phyloP scores from a whole-genome alignment of 495 filamentous ascomycete genomes.

The Trichocladium uniseriatum region DNA sequence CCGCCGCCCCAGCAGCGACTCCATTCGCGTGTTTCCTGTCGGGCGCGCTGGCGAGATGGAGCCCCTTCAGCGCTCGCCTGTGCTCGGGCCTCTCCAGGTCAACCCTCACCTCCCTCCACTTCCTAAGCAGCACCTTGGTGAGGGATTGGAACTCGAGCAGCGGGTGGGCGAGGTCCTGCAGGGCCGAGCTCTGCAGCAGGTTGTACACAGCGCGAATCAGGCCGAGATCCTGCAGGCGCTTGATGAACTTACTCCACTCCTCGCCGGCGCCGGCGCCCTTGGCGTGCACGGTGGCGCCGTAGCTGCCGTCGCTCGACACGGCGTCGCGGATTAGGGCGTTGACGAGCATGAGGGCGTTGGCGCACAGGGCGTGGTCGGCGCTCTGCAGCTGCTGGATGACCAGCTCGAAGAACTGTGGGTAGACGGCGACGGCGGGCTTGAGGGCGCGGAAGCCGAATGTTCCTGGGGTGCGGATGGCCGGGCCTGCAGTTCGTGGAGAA shows the following conservation, averaged over 20 bases:
- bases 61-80: slow-evolving; percentile 70
- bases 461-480: slow-evolving; percentile 36
- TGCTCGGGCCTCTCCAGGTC: slow-evolving; percentile 85
- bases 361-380: slow-evolving; percentile 92
- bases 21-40: slow-evolving; percentile 39
- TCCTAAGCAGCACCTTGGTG: slow-evolving; percentile 80
- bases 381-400: slow-evolving; percentile 81
- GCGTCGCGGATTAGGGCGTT: slow-evolving; percentile 93
- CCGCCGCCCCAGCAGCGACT: slow-evolving; percentile 8
- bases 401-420: slow-evolving; percentile 91
- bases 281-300: slow-evolving; percentile 25
- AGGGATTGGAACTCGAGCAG: slow-evolving; percentile 90
- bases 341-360: slow-evolving; percentile 88
- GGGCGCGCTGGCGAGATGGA: slow-evolving; percentile 75
- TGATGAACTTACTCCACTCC: slow-evolving; percentile 96
- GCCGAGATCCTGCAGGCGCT: slow-evolving; percentile 82
- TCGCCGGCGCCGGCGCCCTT: slow-evolving; percentile 38
- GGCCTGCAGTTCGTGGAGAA: neutral
- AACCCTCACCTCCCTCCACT: slow-evolving; percentile 80
- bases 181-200: slow-evolving; percentile 84
- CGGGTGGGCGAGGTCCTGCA: slow-evolving; percentile 91
- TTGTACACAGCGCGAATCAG: slow-evolving; percentile 84
- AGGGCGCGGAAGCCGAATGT: slow-evolving; percentile 79
- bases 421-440: slow-evolving; percentile 80
- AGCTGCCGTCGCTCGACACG: slow-evolving; percentile 58